A percentile compares a stretch with the other conserved stretches of the same genome.
phyloP scores from a whole-genome alignment of 306 rosid genomes.

The Abrus pulchellus region DNA sequence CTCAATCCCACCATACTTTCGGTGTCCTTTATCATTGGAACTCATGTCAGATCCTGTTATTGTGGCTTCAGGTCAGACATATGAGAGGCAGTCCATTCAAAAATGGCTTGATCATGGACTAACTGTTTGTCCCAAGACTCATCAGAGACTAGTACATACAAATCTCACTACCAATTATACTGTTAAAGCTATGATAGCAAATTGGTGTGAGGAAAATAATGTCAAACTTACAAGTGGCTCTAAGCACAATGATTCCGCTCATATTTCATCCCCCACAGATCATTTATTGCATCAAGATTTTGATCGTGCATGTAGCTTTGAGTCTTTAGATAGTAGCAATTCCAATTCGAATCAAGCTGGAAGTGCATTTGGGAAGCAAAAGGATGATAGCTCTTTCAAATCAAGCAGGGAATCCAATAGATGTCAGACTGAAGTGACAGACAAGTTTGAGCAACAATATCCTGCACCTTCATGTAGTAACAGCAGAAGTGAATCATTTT shows the following conservation, averaged over 20 bases:
- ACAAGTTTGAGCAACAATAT: slow-evolving; percentile 62
- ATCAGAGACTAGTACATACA: slow-evolving; percentile 71
- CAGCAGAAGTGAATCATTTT: slow-evolving; percentile 83
- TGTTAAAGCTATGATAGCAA: slow-evolving; percentile 89
- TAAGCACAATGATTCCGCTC: slow-evolving; percentile 44
- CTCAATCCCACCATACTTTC: slow-evolving; percentile 78
- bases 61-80: slow-evolving; percentile 97
- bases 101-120: slow-evolving; percentile 88
- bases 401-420: slow-evolving; percentile 59
- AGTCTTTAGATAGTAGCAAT: slow-evolving; percentile 55
- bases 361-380: slow-evolving; percentile 65
- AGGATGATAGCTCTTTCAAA: slow-evolving; percentile 53
- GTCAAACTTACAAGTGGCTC: slow-evolving; percentile 54
- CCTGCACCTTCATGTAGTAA: slow-evolving; percentile 68
- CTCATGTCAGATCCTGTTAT: slow-evolving; percentile 94
- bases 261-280: slow-evolving; percentile 51
- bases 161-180: slow-evolving; percentile 87
- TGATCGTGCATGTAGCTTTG: slow-evolving; percentile 55
- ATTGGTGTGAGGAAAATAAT: slow-evolving; percentile 90
- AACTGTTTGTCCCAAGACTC: slow-evolving; percentile 87
- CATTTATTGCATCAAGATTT: slow-evolving; percentile 53
- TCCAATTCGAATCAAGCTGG: slow-evolving; percentile 68
- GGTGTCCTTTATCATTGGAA: slow-evolving; percentile 88
- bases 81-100: slow-evolving; percentile 78
- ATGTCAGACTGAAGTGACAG: slow-evolving; percentile 54